Conservation (phyloP, 371 early-diverging fungal species). For the Rhizopus sp. region DNA sequence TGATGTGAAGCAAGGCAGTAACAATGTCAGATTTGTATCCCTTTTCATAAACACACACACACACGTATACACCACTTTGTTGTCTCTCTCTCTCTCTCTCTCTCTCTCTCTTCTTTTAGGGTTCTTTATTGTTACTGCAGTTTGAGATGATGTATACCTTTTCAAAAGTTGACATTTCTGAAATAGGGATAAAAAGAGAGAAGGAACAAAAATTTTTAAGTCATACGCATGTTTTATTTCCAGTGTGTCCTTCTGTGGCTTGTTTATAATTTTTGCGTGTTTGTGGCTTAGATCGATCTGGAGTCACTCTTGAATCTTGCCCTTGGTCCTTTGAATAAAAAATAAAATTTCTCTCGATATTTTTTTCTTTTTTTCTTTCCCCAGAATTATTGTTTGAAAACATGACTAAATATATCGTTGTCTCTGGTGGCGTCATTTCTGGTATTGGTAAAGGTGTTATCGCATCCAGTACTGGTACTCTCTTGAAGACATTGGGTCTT, state of each 20-base stretch:
- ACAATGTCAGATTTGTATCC: no score
- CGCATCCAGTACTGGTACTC: constrained; percentile 95
- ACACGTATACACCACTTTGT: neutral
- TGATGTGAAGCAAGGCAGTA: neutral
- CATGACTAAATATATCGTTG: constrained; percentile 94
- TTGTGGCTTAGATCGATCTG: neutral
- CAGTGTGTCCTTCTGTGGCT: constrained; percentile 1
- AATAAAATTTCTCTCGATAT: neutral
- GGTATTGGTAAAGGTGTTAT: constrained; percentile 99
- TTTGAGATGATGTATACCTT: constrained; percentile 9
- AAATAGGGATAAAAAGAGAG: constrained; percentile 22
- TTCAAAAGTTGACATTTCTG: constrained; percentile 26
- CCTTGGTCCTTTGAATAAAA: neutral
- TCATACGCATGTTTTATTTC: constrained; percentile 1
- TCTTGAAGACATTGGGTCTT: constrained; percentile 94
- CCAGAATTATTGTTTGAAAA: neutral
- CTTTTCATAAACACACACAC: no score
- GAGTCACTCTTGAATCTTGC: neutral
- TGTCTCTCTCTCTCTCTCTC: neutral
- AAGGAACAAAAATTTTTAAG: constrained; percentile 26
- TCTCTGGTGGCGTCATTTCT: constrained; percentile 98
- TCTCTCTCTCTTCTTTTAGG: no score
- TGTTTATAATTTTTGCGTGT: neutral
- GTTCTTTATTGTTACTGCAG: neutral
- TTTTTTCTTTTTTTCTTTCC: neutral